A percentile compares a stretch with the other conserved stretches of the same genome.
Conservation (phyloP, 2,329 filamentous ascomycete species). For the Aspergillus caelatus region DNA sequence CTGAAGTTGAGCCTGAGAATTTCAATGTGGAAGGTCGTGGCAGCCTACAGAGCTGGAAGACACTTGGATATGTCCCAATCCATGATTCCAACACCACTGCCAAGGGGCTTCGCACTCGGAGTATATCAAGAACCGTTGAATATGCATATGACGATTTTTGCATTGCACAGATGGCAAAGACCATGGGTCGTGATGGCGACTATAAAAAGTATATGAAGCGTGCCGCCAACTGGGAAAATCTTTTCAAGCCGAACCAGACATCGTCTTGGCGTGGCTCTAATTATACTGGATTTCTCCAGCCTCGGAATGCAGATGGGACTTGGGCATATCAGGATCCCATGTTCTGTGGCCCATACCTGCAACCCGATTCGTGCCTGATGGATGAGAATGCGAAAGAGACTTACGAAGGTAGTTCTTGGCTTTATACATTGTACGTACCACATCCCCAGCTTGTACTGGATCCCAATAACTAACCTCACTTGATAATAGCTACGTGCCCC, state of each 20-base stretch:
- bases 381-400: constrained; percentile 63
- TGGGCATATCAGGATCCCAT: constrained; percentile 72
- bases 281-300: constrained; percentile 72
- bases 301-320: constrained; percentile 66
- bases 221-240: constrained; percentile 68
- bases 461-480: background rate
- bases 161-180: constrained; percentile 64
- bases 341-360: constrained; percentile 62
- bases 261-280: constrained; percentile 62
- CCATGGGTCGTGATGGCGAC: constrained; percentile 58
- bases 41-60: constrained; percentile 72
- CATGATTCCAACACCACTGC: constrained; percentile 68
- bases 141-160: constrained; percentile 79
- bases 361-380: constrained; percentile 55
- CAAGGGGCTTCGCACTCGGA: constrained; percentile 70
- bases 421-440: constrained; percentile 67
- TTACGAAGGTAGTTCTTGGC: constrained; percentile 72
- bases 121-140: constrained; percentile 72
- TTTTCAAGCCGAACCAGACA: constrained; percentile 64
- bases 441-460: background rate
- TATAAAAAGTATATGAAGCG: constrained; percentile 62
- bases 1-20: constrained; percentile 69
- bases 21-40: constrained; percentile 73
- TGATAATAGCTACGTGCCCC: constrained; percentile 54
- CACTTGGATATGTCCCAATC: constrained; percentile 69